Evolutionary conservation across 306 rosid species (phyloP).

Genomic region (Casuarina equisetifolia): DNA sequence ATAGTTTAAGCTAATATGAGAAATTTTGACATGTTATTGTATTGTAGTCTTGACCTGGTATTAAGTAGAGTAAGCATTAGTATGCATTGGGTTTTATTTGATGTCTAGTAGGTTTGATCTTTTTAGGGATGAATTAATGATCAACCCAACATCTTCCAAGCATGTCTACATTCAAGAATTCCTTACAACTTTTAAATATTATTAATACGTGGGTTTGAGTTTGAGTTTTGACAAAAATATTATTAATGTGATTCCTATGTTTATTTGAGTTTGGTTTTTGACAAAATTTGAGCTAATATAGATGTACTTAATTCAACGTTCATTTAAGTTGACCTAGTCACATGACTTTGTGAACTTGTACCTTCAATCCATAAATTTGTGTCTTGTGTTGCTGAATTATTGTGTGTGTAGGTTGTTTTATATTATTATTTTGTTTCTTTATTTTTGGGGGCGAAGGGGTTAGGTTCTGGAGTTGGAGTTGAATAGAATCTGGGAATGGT

Average conservation of each 20-base stretch:
- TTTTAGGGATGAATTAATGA: background rate
- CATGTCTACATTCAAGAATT: background rate
- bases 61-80: background rate
- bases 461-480: too few species aligned
- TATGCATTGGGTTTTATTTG: background rate
- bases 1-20: background rate
- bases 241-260: background rate
- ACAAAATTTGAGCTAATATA: background rate
- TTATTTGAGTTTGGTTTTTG: background rate
- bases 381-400: too few species aligned
- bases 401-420: too few species aligned
- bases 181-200: background rate
- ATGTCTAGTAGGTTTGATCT: background rate
- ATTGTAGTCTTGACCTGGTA: slow-evolving; percentile 3
- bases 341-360: background rate
- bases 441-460: too few species aligned
- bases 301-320: background rate
- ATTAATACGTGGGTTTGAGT: background rate
- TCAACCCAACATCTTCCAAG: background rate
- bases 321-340: background rate
- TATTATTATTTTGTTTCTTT: background rate
- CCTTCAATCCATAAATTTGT: too few species aligned
- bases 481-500: too few species aligned
- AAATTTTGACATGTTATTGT: background rate
- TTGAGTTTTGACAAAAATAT: background rate